Evolutionary conservation across 1,284 basidiomycete species (phyloP).

Genomic region (Neolentinus lepideus): DNA sequence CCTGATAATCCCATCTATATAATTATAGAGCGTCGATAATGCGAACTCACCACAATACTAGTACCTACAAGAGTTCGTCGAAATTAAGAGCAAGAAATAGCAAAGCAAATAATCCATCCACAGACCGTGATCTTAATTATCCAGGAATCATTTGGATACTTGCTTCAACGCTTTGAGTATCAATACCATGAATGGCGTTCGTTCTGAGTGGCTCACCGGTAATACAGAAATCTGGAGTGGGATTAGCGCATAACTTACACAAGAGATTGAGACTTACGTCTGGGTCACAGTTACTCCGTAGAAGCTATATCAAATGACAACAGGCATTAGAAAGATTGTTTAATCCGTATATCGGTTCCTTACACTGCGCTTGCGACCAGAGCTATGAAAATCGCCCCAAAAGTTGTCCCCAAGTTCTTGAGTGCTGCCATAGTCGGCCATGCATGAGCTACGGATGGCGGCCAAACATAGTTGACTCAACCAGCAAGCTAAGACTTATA

Average conservation of each 20-base stretch:
- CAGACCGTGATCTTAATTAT: not conserved
- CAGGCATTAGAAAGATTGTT: not conserved
- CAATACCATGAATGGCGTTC: not conserved
- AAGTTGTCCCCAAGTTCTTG: not conserved
- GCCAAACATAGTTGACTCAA: not conserved
- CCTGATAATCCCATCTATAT: not conserved
- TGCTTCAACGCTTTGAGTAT: not conserved
- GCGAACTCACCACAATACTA: not conserved
- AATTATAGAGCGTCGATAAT: not conserved
- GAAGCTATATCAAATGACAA: not conserved
- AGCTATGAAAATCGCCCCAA: constrained; percentile 1
- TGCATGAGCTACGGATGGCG: not conserved
- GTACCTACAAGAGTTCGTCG: not conserved
- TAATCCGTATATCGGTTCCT: not conserved
- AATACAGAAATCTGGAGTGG: not conserved
- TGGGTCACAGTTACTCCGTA: not conserved
- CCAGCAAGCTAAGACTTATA: not conserved
- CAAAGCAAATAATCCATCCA: not conserved
- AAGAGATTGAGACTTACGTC: not conserved
- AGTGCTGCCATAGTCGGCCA: not conserved
- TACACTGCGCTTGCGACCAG: constrained; percentile 1
- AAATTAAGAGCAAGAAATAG: not conserved
- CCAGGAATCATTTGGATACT: not conserved
- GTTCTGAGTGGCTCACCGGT: not conserved
- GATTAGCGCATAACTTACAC: not conserved